A percentile compares a stretch with the other conserved stretches of the same genome.
These are phyloP conservation scores for Suillus weaverae DNA, from an alignment of 768 basidiomycete genomes.

Conservation along the genomic window DNA sequence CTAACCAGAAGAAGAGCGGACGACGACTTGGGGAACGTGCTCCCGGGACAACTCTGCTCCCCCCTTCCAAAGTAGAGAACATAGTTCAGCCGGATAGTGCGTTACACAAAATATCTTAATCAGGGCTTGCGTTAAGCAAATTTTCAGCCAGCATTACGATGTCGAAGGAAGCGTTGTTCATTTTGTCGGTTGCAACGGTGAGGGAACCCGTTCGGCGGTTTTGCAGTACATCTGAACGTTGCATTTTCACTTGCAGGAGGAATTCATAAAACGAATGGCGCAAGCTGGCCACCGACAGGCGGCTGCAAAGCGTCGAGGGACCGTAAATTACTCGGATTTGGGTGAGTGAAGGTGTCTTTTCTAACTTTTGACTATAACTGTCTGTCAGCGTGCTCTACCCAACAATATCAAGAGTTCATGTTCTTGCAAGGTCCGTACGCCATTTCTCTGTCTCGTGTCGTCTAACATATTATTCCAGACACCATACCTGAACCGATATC, in stretches of 20 bases:
- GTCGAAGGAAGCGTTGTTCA: slow-evolving; percentile 74
- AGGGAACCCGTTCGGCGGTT: slow-evolving; percentile 25
- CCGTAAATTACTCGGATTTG: slow-evolving; percentile 71
- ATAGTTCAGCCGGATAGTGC: slow-evolving; percentile 79
- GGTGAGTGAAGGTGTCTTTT: slow-evolving; percentile 44
- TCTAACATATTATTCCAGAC: slow-evolving; percentile 40
- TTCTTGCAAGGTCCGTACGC: slow-evolving; percentile 58
- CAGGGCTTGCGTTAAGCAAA: not conserved
- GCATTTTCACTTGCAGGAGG: slow-evolving; percentile 54
- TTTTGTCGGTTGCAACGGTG: slow-evolving; percentile 78
- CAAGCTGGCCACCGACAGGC: slow-evolving; percentile 71
- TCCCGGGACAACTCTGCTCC: slow-evolving; percentile 68
- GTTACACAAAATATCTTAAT: slow-evolving; percentile 18
- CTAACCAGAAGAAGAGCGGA: slow-evolving; percentile 27
- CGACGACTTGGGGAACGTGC: slow-evolving; percentile 42
- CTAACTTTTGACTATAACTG: slow-evolving; percentile 8
- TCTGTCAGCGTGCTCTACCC: slow-evolving; percentile 53
- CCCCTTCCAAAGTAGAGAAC: slow-evolving; percentile 65
- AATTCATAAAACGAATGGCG: slow-evolving; percentile 77
- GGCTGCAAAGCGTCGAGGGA: slow-evolving; percentile 53
- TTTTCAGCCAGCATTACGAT: slow-evolving; percentile 52
- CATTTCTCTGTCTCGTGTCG: not conserved
- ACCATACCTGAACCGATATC: slow-evolving; percentile 65
- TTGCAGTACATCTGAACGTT: slow-evolving; percentile 5
- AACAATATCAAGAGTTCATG: slow-evolving; percentile 67